Percentiles rank a stretch among this genome's conserved stretches.
phyloP scores from a whole-genome alignment of 768 basidiomycete species.

The Hebeloma cylindrosporum region DNA sequence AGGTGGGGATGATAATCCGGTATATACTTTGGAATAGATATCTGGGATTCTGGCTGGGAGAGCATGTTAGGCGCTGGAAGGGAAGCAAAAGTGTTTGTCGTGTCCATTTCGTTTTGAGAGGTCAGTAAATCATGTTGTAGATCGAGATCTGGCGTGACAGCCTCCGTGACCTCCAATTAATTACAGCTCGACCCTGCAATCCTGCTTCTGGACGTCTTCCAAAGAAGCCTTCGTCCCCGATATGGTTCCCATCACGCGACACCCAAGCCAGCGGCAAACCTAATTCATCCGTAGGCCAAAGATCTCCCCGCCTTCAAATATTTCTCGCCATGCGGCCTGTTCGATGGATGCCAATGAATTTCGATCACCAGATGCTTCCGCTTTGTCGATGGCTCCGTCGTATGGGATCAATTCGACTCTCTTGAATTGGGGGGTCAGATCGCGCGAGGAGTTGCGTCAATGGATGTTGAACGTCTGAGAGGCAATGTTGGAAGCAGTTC shows the following conservation, averaged over 20 bases:
- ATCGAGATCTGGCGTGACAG: conserved; percentile 27
- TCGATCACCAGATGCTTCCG: conserved; percentile 17
- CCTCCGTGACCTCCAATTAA: conserved; percentile 26
- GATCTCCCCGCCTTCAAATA: conserved; percentile 17
- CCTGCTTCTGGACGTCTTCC: conserved; percentile 12
- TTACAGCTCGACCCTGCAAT: conserved; percentile 19
- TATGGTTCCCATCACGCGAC: conserved; percentile 18
- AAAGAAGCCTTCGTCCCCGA: conserved; percentile 13
- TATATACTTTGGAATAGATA: conserved; percentile 21
- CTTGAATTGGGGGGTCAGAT: too few relatives aligned
- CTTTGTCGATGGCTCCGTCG: conserved; percentile 15
- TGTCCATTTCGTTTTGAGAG: conserved; percentile 9
- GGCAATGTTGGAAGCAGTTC: too few relatives aligned
- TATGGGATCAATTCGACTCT: too few relatives aligned
- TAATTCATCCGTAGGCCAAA: too few relatives aligned
- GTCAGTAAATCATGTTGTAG: conserved; percentile 17
- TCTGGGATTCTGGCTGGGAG: conserved; percentile 25
- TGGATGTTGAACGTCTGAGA: too few relatives aligned
- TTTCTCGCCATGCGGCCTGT: conserved; percentile 1
- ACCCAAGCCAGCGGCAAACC: too few relatives aligned
- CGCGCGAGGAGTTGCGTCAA: too few relatives aligned
- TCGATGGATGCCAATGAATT: neutral
- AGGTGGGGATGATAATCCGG: conserved; percentile 16
- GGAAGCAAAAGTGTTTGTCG: conserved; percentile 1
- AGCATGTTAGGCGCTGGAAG: conserved; percentile 22